These are phyloP conservation scores for Hyphopichia wangnamkhiaoensis DNA, from an alignment of 1,139 yeast genomes.

Conservation along the genomic window DNA sequence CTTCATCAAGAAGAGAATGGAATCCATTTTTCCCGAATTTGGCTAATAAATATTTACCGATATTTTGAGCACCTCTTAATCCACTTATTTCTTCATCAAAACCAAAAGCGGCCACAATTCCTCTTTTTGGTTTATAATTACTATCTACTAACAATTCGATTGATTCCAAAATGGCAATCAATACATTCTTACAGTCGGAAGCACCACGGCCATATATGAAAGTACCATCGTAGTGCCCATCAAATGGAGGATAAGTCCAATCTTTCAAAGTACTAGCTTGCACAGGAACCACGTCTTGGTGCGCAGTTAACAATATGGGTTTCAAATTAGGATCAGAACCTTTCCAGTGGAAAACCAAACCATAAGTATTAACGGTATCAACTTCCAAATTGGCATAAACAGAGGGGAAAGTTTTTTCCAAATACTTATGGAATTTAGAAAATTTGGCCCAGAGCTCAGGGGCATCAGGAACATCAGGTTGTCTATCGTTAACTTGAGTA, in stretches of 20 bases:
- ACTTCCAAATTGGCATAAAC: constrained; percentile 51
- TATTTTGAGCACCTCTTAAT: constrained; percentile 31
- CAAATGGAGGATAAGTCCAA: constrained; percentile 74
- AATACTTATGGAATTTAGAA: constrained; percentile 53
- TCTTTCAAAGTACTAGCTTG: constrained; percentile 52
- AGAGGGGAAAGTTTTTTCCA: constrained; percentile 59
- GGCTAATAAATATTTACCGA: constrained; percentile 30
- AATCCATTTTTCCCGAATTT: constrained; percentile 36
- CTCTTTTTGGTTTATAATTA: constrained; percentile 34
- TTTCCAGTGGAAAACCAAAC: constrained; percentile 66
- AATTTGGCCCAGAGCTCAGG: constrained; percentile 48
- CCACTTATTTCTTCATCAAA: constrained; percentile 49
- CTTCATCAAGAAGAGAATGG: constrained; percentile 47
- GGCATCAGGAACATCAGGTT: constrained; percentile 38
- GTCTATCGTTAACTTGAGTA: constrained; percentile 47
- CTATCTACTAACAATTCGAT: constrained; percentile 34
- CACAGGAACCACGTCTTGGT: constrained; percentile 86
- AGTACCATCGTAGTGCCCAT: constrained; percentile 65
- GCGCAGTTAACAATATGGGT: constrained; percentile 73
- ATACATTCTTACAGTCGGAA: constrained; percentile 42
- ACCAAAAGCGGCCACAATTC: constrained; percentile 44
- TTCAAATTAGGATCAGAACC: constrained; percentile 56
- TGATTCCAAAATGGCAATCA: constrained; percentile 41
- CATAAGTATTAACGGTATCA: constrained; percentile 64
- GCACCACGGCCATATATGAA: constrained; percentile 44